Evolutionary conservation across 2,329 filamentous ascomycete species (phyloP).

Genomic region (Whalleya microplaca): DNA sequence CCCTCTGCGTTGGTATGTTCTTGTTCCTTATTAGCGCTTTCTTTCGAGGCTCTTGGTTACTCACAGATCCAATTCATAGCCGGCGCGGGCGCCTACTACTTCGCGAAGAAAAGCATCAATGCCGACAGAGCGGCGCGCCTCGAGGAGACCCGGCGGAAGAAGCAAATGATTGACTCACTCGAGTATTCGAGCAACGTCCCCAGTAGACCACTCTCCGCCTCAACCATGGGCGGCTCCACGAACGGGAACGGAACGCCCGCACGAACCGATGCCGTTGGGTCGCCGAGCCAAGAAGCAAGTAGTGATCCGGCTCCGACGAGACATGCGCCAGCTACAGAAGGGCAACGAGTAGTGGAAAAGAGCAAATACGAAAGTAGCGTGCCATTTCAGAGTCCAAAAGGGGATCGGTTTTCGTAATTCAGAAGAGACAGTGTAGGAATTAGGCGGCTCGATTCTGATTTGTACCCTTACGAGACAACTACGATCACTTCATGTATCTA

Average conservation of each 20-base stretch:
- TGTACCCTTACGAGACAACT: conserved; percentile 14
- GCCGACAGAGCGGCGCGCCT: conserved; percentile 78
- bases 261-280: conserved; percentile 60
- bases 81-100: conserved; percentile 91
- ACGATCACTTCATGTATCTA: conserved; percentile 17
- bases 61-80: conserved; percentile 52
- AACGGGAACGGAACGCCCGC: conserved; percentile 53
- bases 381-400: conserved; percentile 78
- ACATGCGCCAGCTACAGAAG: conserved; percentile 75
- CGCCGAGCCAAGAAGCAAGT: conserved; percentile 73
- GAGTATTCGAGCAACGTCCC: conserved; percentile 51
- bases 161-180: conserved; percentile 59
- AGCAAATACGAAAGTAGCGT: conserved; percentile 85
- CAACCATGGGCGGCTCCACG: conserved; percentile 41
- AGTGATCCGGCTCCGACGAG: conserved; percentile 83
- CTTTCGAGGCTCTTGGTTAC: conserved; percentile 13
- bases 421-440: not conserved
- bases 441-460: conserved; percentile 5
- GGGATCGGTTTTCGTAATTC: conserved; percentile 79
- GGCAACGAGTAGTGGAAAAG: conserved; percentile 71
- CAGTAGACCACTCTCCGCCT: conserved; percentile 38
- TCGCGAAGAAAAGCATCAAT: conserved; percentile 94
- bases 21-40: not conserved
- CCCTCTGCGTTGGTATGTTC: conserved; percentile 76
- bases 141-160: conserved; percentile 68